Conservation (phyloP, 768 basidiomycete species). For the Leccinum barrowsii region DNA sequence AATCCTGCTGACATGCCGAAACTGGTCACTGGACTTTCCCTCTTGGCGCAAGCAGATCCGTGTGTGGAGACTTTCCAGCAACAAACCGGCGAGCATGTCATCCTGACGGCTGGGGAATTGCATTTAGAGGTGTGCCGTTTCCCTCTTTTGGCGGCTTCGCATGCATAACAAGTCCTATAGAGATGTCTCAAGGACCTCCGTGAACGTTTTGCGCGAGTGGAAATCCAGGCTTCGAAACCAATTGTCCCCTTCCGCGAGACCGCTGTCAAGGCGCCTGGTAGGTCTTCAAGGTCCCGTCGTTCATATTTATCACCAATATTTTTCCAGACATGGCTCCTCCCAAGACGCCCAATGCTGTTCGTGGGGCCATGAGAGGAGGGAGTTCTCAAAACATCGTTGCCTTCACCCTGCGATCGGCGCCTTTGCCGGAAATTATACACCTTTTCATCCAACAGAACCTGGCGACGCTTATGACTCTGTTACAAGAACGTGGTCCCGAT, state of each 20-base stretch:
- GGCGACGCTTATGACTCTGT: conserved; percentile 56
- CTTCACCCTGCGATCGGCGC: conserved; percentile 80
- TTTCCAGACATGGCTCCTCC: conserved; percentile 80
- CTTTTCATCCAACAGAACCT: conserved; percentile 78
- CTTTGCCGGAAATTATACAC: conserved; percentile 68
- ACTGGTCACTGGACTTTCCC: conserved; percentile 78
- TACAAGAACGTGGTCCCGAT: conserved; percentile 44
- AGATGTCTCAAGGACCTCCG: conserved; percentile 94
- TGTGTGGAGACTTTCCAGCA: conserved; percentile 98
- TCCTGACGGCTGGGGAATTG: conserved; percentile 91
- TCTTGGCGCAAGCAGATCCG: conserved; percentile 93
- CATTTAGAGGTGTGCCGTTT: conserved; percentile 75
- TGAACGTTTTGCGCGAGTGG: conserved; percentile 90
- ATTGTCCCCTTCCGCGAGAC: conserved; percentile 99
- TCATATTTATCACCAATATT: not conserved
- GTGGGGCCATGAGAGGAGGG: conserved; percentile 75
- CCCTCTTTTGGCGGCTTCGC: not conserved
- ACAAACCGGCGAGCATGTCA: conserved; percentile 95
- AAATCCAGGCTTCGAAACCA: conserved; percentile 90
- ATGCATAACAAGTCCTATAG: conserved; percentile 38
- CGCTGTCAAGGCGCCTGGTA: conserved; percentile 75
- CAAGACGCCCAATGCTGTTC: conserved; percentile 62
- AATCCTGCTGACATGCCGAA: conserved; percentile 85
- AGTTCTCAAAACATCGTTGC: conserved; percentile 69
- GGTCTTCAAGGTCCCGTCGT: not conserved